Conservation (phyloP, 108 stramenopile genomes). For the Hondaea fermentalgiana region DNA sequence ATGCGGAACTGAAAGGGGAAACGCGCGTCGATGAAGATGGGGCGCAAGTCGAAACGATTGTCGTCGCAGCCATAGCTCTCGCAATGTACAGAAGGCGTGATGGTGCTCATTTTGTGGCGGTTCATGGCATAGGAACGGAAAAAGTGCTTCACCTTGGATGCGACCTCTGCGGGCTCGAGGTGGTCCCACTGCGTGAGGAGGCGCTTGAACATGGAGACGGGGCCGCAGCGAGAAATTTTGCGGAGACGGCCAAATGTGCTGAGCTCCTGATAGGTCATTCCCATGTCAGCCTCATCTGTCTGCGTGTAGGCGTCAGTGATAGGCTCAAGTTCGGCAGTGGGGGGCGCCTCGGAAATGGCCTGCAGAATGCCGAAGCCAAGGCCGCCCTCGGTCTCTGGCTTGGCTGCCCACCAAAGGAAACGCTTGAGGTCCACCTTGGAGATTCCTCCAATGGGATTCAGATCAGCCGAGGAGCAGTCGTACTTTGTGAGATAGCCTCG, state of each 20-base stretch:
- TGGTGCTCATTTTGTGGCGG: conserved; percentile 95
- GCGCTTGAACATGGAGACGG: conserved; percentile 85
- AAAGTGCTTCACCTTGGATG: conserved; percentile 74
- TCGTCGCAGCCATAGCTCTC: conserved; percentile 94
- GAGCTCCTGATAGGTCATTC: conserved; percentile 94
- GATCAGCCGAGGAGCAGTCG: conserved; percentile 91
- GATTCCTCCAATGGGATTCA: conserved; percentile 96
- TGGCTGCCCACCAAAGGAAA: conserved; percentile 22
- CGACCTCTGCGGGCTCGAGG: conserved; percentile 64
- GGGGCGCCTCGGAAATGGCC: conserved; percentile 87
- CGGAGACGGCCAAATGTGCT: conserved; percentile 82
- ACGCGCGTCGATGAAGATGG: conserved; percentile 78
- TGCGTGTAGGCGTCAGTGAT: conserved; percentile 47
- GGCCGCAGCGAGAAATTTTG: conserved; percentile 80
- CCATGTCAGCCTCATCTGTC: conserved; percentile 80
- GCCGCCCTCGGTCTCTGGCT: not conserved
- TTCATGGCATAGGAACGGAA: conserved; percentile 87
- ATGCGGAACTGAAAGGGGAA: conserved; percentile 80
- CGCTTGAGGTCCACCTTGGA: conserved; percentile 68
- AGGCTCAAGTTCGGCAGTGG: conserved; percentile 91
- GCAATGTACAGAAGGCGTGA: conserved; percentile 96
- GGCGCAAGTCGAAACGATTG: conserved; percentile 94
- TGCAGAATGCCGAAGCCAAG: conserved; percentile 47
- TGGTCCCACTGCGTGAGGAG: conserved; percentile 67
- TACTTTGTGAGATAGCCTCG: conserved; percentile 99